phyloP scores from a whole-genome alignment of 768 basidiomycete species.

The Cystofilobasidium capitatum region DNA sequence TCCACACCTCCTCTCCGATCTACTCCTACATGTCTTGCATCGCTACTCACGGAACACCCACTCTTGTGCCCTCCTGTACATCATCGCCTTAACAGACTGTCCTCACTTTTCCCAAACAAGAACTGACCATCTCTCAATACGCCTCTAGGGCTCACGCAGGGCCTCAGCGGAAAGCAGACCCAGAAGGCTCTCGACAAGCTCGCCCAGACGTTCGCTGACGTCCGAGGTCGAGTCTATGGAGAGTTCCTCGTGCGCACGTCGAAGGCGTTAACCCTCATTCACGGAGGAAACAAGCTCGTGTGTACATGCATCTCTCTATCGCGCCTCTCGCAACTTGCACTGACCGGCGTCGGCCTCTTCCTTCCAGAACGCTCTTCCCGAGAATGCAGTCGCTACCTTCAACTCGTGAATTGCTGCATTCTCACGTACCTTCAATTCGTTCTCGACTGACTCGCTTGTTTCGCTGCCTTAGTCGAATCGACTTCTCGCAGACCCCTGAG shows the following conservation, averaged over 20 bases:
- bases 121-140: background rate
- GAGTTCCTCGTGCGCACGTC: constrained; percentile 23
- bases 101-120: background rate
- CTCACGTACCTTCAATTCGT: no score
- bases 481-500: constrained; percentile 23
- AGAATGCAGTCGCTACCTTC: constrained; percentile 7
- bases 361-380: constrained; percentile 21
- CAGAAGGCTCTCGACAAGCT: constrained; percentile 21
- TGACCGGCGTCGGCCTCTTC: background rate
- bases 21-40: constrained; percentile 23
- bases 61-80: constrained; percentile 14
- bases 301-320: background rate
- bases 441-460: background rate
- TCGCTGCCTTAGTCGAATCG: constrained; percentile 13
- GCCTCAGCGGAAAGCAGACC: constrained; percentile 20
- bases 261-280: constrained; percentile 20
- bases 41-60: constrained; percentile 13
- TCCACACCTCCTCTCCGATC: constrained; percentile 19
- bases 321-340: no score
- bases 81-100: background rate
- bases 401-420: constrained; percentile 1
- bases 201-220: constrained; percentile 16
- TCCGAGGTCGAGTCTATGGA: constrained; percentile 5
- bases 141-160: constrained; percentile 6
- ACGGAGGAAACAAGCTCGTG: constrained; percentile 9